Conservation (phyloP, 768 basidiomycete species). For the Kwoniella sp. region DNA sequence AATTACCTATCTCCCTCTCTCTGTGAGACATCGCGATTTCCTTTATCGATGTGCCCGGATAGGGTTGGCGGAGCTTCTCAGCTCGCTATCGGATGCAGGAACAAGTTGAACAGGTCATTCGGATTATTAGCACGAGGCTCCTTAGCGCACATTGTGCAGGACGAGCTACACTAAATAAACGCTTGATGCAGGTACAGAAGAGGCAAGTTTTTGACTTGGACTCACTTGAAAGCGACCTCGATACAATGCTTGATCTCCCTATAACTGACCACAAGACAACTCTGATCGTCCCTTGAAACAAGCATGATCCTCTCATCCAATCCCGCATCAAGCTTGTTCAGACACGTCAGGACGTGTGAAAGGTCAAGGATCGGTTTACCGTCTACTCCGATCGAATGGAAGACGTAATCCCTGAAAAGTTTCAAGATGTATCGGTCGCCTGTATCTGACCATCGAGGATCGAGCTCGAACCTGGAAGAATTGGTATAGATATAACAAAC, state of each 20-base stretch:
- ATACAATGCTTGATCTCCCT: constrained; percentile 85
- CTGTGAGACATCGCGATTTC: too few relatives aligned
- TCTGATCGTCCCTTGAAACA: constrained; percentile 91
- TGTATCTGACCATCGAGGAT: constrained; percentile 96
- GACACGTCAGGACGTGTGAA: constrained; percentile 82
- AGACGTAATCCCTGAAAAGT: constrained; percentile 96
- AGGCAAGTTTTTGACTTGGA: too few relatives aligned
- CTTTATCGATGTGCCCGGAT: constrained; percentile 17
- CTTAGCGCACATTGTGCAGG: too few relatives aligned
- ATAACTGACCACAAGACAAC: constrained; percentile 89
- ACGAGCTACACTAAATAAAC: too few relatives aligned
- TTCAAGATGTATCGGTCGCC: constrained; percentile 98
- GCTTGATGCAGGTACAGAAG: too few relatives aligned
- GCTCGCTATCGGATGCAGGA: constrained; percentile 14
- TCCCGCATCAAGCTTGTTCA: constrained; percentile 97
- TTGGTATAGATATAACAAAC: not conserved
- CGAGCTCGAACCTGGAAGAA: constrained; percentile 96
- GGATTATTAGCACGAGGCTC: too few relatives aligned
- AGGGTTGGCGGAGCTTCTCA: constrained; percentile 22
- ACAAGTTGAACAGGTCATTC: too few relatives aligned
- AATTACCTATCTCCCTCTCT: not conserved
- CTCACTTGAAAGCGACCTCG: constrained; percentile 78
- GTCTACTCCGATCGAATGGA: constrained; percentile 91
- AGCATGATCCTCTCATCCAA: constrained; percentile 94
- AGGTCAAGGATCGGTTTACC: constrained; percentile 87